Evolutionary conservation across 2,329 filamentous ascomycete genomes (phyloP).

Genomic region (Dactylellina parvicollis): DNA sequence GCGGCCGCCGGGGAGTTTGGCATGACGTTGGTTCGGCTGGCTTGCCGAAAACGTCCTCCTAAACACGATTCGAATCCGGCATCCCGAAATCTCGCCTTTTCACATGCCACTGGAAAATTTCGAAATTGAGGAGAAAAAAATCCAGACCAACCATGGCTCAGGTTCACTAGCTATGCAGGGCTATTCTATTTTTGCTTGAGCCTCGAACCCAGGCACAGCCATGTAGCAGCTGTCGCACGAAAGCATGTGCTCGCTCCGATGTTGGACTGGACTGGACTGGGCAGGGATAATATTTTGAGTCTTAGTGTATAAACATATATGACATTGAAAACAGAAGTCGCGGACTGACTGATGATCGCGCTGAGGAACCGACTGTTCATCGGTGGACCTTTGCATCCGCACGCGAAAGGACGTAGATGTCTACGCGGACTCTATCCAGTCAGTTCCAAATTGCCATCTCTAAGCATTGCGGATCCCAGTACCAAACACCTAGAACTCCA

Average conservation of each 20-base stretch:
- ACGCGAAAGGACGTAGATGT: too few species aligned
- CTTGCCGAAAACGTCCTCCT: conserved; percentile 19
- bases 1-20: conserved; percentile 28
- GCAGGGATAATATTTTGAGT: too few species aligned
- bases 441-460: too few species aligned
- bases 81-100: conserved; percentile 8
- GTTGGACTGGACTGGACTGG: neutral
- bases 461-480: too few species aligned
- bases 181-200: neutral
- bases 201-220: neutral
- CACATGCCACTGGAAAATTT: conserved; percentile 28
- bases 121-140: neutral
- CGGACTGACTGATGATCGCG: too few species aligned
- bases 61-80: neutral
- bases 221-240: neutral
- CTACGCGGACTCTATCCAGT: too few species aligned
- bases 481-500: too few species aligned
- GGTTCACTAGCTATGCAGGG: neutral
- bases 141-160: neutral
- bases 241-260: neutral
- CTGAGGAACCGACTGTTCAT: too few species aligned
- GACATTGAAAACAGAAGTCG: too few species aligned
- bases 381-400: too few species aligned
- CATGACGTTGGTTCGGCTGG: conserved; percentile 26
- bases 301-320: too few species aligned